A percentile compares a stretch with the other conserved stretches of the same genome.
phyloP scores from a whole-genome alignment of 148 eudicot species.

The Dysphania ambrosioides region DNA sequence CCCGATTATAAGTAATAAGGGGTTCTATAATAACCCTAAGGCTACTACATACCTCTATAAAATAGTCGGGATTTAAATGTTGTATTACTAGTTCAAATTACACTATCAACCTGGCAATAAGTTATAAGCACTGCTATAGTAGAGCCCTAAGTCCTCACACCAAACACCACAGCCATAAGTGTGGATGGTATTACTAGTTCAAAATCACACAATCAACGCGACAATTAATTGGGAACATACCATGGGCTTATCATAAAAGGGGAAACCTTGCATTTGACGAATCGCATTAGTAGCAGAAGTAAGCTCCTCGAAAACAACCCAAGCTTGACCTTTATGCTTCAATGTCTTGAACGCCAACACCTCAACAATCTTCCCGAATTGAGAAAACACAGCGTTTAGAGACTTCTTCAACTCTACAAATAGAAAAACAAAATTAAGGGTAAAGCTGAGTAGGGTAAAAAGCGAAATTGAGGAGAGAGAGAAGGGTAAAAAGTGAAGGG shows the following conservation, averaged over 20 bases:
- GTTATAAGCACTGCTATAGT: too few species aligned
- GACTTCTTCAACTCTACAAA: conserved; percentile 95
- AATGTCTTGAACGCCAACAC: conserved; percentile 92
- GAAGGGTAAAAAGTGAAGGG: conserved; percentile 2
- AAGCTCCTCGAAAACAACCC: conserved; percentile 92
- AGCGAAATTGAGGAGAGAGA: not conserved
- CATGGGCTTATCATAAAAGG: conserved; percentile 96
- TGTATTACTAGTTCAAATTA: not conserved
- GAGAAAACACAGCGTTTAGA: conserved; percentile 74
- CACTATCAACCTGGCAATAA: not conserved
- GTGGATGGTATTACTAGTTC: too few species aligned
- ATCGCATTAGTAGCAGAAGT: conserved; percentile 79
- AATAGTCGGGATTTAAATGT: too few species aligned
- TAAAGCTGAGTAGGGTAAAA: too few species aligned
- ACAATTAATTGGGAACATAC: too few species aligned
- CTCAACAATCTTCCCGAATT: conserved; percentile 90
- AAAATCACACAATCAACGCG: too few species aligned
- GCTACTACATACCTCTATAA: too few species aligned
- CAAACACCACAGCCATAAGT: too few species aligned
- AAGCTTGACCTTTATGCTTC: conserved; percentile 96
- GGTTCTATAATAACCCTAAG: too few species aligned
- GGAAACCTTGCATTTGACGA: conserved; percentile 88
- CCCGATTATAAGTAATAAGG: too few species aligned
- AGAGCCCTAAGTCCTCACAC: too few species aligned
- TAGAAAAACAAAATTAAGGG: too few species aligned